Evolutionary conservation across 805 yeast genomes (phyloP).

Genomic region (Wickerhamiella occidentalis): DNA sequence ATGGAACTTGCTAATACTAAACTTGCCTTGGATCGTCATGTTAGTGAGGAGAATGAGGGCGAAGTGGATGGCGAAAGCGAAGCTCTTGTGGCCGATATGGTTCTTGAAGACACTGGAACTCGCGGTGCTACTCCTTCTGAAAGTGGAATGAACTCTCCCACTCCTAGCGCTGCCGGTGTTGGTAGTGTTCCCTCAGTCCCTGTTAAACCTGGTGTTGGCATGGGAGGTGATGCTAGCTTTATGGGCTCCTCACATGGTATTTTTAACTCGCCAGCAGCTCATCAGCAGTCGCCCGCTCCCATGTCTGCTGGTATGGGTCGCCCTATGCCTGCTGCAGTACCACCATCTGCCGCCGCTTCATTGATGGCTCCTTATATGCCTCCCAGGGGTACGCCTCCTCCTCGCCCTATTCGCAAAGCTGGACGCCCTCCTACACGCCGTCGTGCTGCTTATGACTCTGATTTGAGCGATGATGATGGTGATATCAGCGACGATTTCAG

Average conservation of each 20-base stretch:
- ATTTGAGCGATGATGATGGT: constrained; percentile 9
- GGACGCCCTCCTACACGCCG: constrained; percentile 12
- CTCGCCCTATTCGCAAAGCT: constrained; percentile 7
- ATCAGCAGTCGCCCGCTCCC: not conserved
- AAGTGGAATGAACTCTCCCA: not conserved
- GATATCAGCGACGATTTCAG: constrained; percentile 10
- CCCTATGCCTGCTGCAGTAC: not conserved
- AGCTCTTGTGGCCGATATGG: constrained; percentile 29
- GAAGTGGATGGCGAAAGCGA: constrained; percentile 29
- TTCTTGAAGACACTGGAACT: constrained; percentile 20
- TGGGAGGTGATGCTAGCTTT: not conserved
- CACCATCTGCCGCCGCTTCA: not conserved
- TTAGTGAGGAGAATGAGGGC: constrained; percentile 29
- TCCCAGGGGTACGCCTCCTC: constrained; percentile 9
- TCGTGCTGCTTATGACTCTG: constrained; percentile 5
- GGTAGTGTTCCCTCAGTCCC: not conserved
- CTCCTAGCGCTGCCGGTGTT: not conserved
- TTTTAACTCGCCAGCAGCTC: constrained; percentile 3
- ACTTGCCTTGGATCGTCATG: constrained; percentile 61
- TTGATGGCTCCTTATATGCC: constrained; percentile 11
- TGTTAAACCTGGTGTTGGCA: not conserved
- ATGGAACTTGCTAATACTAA: constrained; percentile 78
- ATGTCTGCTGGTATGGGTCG: not conserved
- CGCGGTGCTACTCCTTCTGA: not conserved
- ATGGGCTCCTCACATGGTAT: constrained; percentile 7